Evolutionary conservation across 352 stramenopile species (phyloP), one percentile per base, ranked within the genome.

Genomic region (Globisporangium mamillatum): DNA sequence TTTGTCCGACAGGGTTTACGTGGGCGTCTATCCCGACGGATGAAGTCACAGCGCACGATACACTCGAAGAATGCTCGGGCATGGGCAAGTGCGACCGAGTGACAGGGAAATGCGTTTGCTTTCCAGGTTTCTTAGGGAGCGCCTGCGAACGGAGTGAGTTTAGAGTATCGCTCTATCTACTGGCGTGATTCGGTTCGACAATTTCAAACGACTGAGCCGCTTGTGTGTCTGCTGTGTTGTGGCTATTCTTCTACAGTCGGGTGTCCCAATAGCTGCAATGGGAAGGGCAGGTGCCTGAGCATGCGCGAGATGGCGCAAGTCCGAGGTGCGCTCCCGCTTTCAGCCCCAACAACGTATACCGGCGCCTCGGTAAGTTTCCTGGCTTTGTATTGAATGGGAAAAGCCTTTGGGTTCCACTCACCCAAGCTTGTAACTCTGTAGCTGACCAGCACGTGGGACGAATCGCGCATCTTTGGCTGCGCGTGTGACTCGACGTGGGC

Each of bases 391-490:
- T 48, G 14, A 20, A 20, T n/a, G 6, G 8, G 41, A 50, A 50
- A 50, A 22, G 14, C 38, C 38, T n/a, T 16, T 4, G 20, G 38
- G 38, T n/a, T 4, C 7, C 32, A 8, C 32, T 36, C 32, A 36
- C 32, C 20, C 38, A n/a, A 4, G 20, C 38, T 48, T 20, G 38
- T 48, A 1, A 1, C 20, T 20, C 20, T 20, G 4, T n/a, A 88
- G 81, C 65, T 46, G 32, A 86, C 79, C 12, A 84, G 74, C 9
- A 95, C 89, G 4, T 98, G 94, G 94, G 94, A 98, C 64, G 86
- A 95, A 72, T 82, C 97, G 38, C 84, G 90, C 22, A 87, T 98
- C 66, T 94, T 92, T 75, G 88, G 87, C 0, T 98, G 94, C 66
- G 76, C 93, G 5, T 97, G 91, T 64, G 91, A 97, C 72, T 96